These are phyloP conservation scores for Arxiozyma telluris DNA, from an alignment of 1,139 yeast species.

Conservation along the genomic window DNA sequence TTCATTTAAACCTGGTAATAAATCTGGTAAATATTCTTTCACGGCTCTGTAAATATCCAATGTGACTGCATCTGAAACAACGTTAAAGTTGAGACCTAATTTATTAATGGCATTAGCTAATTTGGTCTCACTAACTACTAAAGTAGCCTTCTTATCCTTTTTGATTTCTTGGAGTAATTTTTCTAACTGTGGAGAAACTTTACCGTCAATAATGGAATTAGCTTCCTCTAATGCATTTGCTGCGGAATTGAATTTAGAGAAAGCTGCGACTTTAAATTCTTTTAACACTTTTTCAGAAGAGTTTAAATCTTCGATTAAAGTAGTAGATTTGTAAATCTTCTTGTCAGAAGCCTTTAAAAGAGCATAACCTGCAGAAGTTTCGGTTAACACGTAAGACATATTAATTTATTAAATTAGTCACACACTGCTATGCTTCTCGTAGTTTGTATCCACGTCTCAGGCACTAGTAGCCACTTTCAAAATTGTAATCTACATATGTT, in stretches of 20 bases:
- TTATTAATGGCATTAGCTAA: slow-evolving; percentile 94
- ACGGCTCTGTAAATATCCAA: slow-evolving; percentile 92
- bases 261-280: slow-evolving; percentile 85
- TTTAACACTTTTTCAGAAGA: slow-evolving; percentile 71
- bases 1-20: slow-evolving; percentile 87
- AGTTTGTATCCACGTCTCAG: not conserved
- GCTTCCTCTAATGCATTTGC: slow-evolving; percentile 96
- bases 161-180: slow-evolving; percentile 69
- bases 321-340: slow-evolving; percentile 81
- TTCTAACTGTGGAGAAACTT: slow-evolving; percentile 78
- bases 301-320: slow-evolving; percentile 68
- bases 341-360: slow-evolving; percentile 94
- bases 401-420: slow-evolving; percentile 1
- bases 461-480: too few relatives aligned
- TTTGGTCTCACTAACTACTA: slow-evolving; percentile 90
- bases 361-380: slow-evolving; percentile 98
- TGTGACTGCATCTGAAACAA: slow-evolving; percentile 90
- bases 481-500: not conserved
- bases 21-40: slow-evolving; percentile 85
- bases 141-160: slow-evolving; percentile 80
- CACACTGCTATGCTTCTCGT: not conserved
- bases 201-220: slow-evolving; percentile 84
- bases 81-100: slow-evolving; percentile 77
- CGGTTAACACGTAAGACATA: slow-evolving; percentile 94
- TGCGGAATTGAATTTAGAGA: slow-evolving; percentile 89